Conservation (phyloP, 164 flowering plant genomes). For the Vitis labrusca region DNA sequence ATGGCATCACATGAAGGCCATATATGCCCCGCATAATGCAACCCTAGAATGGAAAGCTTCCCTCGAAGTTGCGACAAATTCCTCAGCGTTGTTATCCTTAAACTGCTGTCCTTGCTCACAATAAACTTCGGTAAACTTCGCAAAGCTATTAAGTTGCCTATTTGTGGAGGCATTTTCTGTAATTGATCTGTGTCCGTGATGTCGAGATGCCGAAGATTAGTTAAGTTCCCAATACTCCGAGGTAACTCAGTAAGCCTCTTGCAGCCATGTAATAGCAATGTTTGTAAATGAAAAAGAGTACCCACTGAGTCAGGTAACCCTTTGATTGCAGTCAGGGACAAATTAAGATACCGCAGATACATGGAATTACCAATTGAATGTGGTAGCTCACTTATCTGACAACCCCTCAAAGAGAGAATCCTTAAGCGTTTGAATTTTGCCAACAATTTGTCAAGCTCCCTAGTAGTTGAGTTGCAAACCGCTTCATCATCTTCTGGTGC, state of each 20-base stretch:
- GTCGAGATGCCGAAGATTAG: constrained; percentile 14
- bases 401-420: constrained; percentile 18
- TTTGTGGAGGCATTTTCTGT: neutral
- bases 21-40: no score
- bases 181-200: neutral
- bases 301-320: constrained; percentile 25
- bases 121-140: no score
- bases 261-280: constrained; percentile 25
- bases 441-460: constrained; percentile 11
- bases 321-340: constrained; percentile 22
- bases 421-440: constrained; percentile 14
- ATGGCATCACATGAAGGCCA: no score
- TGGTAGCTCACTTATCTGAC: constrained; percentile 10
- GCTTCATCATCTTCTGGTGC: no score
- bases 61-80: no score
- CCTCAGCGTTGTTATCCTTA: no score
- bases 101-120: no score
- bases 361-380: constrained; percentile 18
- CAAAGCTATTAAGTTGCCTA: neutral
- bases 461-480: neutral
- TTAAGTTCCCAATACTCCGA: neutral
- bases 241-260: constrained; percentile 11
- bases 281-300: constrained; percentile 28
- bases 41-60: no score
- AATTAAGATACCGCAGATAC: constrained; percentile 27